phyloP scores from a whole-genome alignment of 2,329 filamentous ascomycete species.

The Clonostachys rhizophaga region DNA sequence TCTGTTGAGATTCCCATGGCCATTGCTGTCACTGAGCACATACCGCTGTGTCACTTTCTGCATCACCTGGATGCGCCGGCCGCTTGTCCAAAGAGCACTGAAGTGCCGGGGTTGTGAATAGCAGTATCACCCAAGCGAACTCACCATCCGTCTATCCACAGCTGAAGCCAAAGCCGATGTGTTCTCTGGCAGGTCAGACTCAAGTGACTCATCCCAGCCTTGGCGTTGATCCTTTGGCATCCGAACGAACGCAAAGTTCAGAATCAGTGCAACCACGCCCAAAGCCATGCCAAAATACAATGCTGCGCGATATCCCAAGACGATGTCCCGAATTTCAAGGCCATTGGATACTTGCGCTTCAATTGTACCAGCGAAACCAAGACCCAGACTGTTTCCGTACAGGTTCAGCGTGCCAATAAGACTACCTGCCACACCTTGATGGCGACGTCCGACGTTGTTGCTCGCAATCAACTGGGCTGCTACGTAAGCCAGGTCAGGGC shows the following conservation, averaged over 20 bases:
- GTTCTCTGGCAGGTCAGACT: neutral
- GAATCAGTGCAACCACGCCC: slow-evolving; percentile 21
- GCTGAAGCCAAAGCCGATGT: neutral
- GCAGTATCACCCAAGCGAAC: neutral
- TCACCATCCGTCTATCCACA: neutral
- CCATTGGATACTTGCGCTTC: slow-evolving; percentile 15
- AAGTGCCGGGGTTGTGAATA: no score
- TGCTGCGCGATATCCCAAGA: slow-evolving; percentile 28
- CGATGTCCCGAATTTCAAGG: slow-evolving; percentile 5
- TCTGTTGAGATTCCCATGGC: no score
- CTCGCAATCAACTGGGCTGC: slow-evolving; percentile 49
- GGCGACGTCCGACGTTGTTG: slow-evolving; percentile 37
- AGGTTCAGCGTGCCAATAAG: slow-evolving; percentile 35
- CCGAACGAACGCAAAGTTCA: slow-evolving; percentile 29
- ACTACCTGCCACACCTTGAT: slow-evolving; percentile 46
- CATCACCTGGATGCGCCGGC: no score
- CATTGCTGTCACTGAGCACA: no score
- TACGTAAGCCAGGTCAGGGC: slow-evolving; percentile 43
- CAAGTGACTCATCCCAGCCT: slow-evolving; percentile 16
- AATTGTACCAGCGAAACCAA: slow-evolving; percentile 24
- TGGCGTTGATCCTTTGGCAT: slow-evolving; percentile 32
- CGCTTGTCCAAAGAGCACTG: no score
- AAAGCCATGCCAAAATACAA: slow-evolving; percentile 32
- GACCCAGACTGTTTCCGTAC: slow-evolving; percentile 21
- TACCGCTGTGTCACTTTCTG: no score